Evolutionary conservation across 148 eudicot species (phyloP).

Genomic region (Vaccinium myrtillus): DNA sequence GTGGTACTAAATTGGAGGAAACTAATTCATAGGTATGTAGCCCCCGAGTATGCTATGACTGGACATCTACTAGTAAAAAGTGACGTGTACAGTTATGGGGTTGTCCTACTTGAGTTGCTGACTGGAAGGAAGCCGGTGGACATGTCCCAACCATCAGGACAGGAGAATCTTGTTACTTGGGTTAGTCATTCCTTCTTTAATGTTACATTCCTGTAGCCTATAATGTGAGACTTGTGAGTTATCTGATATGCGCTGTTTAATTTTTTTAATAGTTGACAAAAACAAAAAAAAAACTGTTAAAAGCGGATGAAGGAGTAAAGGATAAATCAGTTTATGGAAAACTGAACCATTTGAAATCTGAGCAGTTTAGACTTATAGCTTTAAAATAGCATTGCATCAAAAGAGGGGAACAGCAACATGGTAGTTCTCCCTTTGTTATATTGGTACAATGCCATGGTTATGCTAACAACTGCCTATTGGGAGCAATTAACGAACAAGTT

Average conservation of each 20-base stretch:
- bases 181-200: slow-evolving; percentile 37
- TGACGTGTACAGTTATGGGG: slow-evolving; percentile 98
- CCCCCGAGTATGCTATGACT: slow-evolving; percentile 99
- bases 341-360: neutral
- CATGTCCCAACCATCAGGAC: slow-evolving; percentile 90
- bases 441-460: neutral
- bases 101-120: slow-evolving; percentile 87
- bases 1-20: slow-evolving; percentile 14
- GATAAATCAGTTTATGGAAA: neutral
- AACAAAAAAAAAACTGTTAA: neutral
- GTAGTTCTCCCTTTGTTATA: neutral
- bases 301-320: neutral
- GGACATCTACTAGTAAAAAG: slow-evolving; percentile 95
- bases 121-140: slow-evolving; percentile 97
- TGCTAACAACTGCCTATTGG: neutral
- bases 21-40: slow-evolving; percentile 70
- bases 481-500: neutral
- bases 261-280: neutral
- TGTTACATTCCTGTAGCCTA: neutral
- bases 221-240: neutral
- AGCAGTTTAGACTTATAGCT: neutral
- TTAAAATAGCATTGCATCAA: neutral
- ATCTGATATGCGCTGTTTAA: neutral
- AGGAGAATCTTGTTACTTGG: slow-evolving; percentile 98
- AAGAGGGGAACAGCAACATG: no score